Evolutionary conservation across 1,284 basidiomycete species (phyloP).

Genomic region (Gomphus bonarii): DNA sequence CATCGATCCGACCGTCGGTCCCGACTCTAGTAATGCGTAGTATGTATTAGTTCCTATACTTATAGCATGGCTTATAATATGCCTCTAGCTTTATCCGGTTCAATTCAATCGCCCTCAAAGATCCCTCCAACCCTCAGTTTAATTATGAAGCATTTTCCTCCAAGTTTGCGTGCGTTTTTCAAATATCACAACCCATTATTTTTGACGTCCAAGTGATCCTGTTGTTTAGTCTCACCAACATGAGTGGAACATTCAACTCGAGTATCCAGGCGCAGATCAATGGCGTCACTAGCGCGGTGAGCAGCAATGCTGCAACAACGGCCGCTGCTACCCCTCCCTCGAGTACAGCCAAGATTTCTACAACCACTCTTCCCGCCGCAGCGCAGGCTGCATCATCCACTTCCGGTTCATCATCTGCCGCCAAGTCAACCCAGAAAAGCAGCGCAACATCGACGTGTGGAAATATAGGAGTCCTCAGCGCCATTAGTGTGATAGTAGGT

Average conservation of each 20-base stretch:
- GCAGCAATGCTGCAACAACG: slow-evolving; percentile 20
- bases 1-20: slow-evolving; percentile 51
- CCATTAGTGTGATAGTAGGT: not conserved
- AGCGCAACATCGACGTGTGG: not conserved
- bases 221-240: slow-evolving; percentile 38
- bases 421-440: not conserved
- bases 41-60: slow-evolving; percentile 25
- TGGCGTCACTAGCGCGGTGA: slow-evolving; percentile 49
- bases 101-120: slow-evolving; percentile 45
- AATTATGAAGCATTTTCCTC: slow-evolving; percentile 72
- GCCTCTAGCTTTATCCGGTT: slow-evolving; percentile 62
- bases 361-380: slow-evolving; percentile 9
- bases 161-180: slow-evolving; percentile 49
- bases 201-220: not conserved
- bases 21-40: slow-evolving; percentile 49
- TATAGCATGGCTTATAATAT: not conserved
- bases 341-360: slow-evolving; percentile 12
- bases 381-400: slow-evolving; percentile 2
- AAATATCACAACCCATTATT: not conserved
- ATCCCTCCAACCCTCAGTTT: slow-evolving; percentile 39
- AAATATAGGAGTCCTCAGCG: not conserved
- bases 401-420: not conserved
- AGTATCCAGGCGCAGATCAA: slow-evolving; percentile 43
- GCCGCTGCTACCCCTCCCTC: slow-evolving; percentile 11
- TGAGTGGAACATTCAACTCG: slow-evolving; percentile 55